Conservation (phyloP, 192 early-diverging fungal genomes). For the Linnemannia elongata region DNA sequence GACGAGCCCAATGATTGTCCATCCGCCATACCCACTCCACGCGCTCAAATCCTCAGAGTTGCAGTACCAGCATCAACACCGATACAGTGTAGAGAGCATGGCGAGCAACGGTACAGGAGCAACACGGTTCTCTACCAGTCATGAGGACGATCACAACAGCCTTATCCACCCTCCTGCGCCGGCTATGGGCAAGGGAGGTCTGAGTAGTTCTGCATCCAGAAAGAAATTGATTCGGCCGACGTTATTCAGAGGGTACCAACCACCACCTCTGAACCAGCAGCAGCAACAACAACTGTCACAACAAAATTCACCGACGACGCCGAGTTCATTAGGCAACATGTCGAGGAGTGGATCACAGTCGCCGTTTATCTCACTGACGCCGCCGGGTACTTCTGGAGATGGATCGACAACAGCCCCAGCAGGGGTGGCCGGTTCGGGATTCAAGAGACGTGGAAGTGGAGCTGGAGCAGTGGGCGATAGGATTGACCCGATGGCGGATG, state of each 20-base stretch:
- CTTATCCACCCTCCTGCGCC: slow-evolving; percentile 6
- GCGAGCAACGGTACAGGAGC: slow-evolving; percentile 41
- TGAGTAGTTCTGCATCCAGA: not conserved
- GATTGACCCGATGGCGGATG: not conserved
- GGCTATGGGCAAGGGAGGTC: not conserved
- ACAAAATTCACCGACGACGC: not conserved
- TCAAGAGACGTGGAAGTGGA: not conserved
- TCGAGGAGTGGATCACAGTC: slow-evolving; percentile 3
- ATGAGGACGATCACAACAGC: slow-evolving; percentile 31
- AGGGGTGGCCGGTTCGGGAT: not conserved
- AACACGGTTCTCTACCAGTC: slow-evolving; percentile 21
- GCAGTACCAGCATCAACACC: not conserved
- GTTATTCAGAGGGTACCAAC: slow-evolving; percentile 20
- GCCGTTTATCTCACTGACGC: slow-evolving; percentile 14
- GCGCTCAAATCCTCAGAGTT: not conserved
- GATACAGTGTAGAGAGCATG: slow-evolving; percentile 43
- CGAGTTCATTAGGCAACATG: not conserved
- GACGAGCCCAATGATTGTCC: slow-evolving; percentile 8
- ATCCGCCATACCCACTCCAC: slow-evolving; percentile 14
- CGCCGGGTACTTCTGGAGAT: not conserved
- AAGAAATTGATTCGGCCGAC: slow-evolving; percentile 18
- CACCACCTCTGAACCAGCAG: slow-evolving; percentile 12
- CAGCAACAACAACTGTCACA: not conserved
- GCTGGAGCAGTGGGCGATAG: not conserved
- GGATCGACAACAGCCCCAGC: not conserved